These are phyloP conservation scores for Waltiozyma sp. DNA, from an alignment of 1,139 yeast species.

Conservation along the genomic window DNA sequence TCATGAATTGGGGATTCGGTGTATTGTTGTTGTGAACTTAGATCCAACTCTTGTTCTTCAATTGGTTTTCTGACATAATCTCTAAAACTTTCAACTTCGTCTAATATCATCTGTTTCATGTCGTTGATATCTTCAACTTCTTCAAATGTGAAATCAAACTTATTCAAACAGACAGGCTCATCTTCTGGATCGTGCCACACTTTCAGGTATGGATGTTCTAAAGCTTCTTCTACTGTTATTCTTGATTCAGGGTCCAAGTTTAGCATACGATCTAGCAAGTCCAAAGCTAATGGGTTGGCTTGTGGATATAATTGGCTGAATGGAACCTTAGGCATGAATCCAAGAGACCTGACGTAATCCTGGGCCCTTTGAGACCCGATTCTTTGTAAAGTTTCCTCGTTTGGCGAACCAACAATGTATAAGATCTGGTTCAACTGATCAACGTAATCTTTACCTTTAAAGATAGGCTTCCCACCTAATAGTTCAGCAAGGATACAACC, in stretches of 20 bases:
- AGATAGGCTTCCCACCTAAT: slow-evolving; percentile 83
- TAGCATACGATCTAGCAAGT: slow-evolving; percentile 70
- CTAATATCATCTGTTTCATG: slow-evolving; percentile 67
- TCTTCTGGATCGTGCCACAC: slow-evolving; percentile 97
- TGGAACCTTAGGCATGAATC: slow-evolving; percentile 76
- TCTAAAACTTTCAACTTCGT: slow-evolving; percentile 74
- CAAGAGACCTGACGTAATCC: slow-evolving; percentile 80
- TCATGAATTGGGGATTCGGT: slow-evolving; percentile 6
- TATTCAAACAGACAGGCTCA: slow-evolving; percentile 76
- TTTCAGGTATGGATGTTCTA: slow-evolving; percentile 77
- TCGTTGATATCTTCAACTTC: slow-evolving; percentile 69
- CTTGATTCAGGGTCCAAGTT: slow-evolving; percentile 81
- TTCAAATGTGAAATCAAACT: slow-evolving; percentile 81
- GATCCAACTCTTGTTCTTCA: slow-evolving; percentile 45
- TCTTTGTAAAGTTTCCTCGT: slow-evolving; percentile 67
- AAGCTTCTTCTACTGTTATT: slow-evolving; percentile 81
- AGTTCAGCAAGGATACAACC: slow-evolving; percentile 94
- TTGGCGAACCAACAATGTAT: slow-evolving; percentile 82
- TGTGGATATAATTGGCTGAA: slow-evolving; percentile 62
- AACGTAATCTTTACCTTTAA: slow-evolving; percentile 91
- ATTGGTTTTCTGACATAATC: slow-evolving; percentile 71
- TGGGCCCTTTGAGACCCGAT: slow-evolving; percentile 89
- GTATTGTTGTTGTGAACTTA: slow-evolving; percentile 7
- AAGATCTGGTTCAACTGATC: slow-evolving; percentile 88
- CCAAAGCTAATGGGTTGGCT: slow-evolving; percentile 82